Conservation (phyloP, 257 asterid species). For the Oldenlandia corymbosa region DNA sequence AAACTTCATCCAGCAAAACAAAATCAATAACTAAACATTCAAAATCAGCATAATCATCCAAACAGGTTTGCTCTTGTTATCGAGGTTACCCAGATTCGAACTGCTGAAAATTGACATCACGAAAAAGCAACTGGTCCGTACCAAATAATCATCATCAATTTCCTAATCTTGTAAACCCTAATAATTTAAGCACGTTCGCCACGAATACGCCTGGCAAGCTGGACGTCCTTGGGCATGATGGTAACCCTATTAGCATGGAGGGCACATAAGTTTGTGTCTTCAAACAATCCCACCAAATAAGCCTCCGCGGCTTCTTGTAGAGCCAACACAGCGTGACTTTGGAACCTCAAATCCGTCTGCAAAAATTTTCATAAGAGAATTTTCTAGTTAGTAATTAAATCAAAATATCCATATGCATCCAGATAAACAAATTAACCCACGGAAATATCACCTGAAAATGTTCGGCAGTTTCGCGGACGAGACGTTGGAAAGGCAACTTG, state of each 20-base stretch:
- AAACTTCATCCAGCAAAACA: too few species aligned
- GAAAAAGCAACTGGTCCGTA: too few species aligned
- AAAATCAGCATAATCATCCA: background rate
- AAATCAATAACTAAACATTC: background rate
- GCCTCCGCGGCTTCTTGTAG: conserved; percentile 82
- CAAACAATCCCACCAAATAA: conserved; percentile 64
- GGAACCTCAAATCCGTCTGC: conserved; percentile 47
- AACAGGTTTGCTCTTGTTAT: background rate
- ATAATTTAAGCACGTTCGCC: conserved; percentile 64
- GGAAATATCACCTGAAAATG: conserved; percentile 36
- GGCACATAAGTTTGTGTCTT: conserved; percentile 70
- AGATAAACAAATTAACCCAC: too few species aligned
- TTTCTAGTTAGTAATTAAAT: too few species aligned
- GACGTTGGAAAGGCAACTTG: conserved; percentile 64
- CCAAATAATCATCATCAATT: too few species aligned
- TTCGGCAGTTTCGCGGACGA: conserved; percentile 53
- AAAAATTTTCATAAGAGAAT: background rate
- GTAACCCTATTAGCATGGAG: conserved; percentile 76
- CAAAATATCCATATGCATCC: too few species aligned
- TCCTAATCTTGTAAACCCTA: background rate
- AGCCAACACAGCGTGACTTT: conserved; percentile 60
- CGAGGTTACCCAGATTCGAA: too few species aligned
- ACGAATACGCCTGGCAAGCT: conserved; percentile 70
- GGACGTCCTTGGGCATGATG: conserved; percentile 75
- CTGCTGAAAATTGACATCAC: too few species aligned